These are phyloP conservation scores for Eucalyptus pumila DNA, from an alignment of 345 rosid species.

Conservation along the genomic window DNA sequence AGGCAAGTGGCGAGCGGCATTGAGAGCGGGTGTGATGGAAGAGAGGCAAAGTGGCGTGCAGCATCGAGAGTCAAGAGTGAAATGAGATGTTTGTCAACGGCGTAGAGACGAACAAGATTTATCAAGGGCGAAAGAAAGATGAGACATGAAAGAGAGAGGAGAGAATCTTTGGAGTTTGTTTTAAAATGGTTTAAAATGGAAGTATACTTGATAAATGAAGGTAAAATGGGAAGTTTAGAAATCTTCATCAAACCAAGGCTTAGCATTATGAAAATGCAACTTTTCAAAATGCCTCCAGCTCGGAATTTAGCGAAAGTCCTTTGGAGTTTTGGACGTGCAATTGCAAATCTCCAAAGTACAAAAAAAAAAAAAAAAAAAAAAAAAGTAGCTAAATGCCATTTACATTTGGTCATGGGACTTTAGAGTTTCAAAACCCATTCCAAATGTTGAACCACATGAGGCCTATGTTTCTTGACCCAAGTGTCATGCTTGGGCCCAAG, in stretches of 20 bases:
- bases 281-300: neutral
- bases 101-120: neutral
- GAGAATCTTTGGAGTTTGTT: neutral
- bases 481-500: too few species aligned
- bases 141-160: neutral
- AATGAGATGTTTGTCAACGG: too few species aligned
- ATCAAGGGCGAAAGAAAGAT: neutral
- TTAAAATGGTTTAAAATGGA: neutral
- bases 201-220: neutral
- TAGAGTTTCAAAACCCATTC: neutral
- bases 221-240: neutral
- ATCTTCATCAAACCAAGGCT: neutral
- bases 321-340: neutral
- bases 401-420: fast-evolving
- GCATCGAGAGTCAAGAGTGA: neutral
- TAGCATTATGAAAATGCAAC: neutral
- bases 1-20: neutral
- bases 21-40: neutral
- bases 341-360: neutral
- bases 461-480: neutral
- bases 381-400: neutral
- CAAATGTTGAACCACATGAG: neutral
- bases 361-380: neutral
- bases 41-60: neutral
- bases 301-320: fast-evolving